Conservation (phyloP, 805 yeast genomes). For the Yarrowia osloensis region DNA sequence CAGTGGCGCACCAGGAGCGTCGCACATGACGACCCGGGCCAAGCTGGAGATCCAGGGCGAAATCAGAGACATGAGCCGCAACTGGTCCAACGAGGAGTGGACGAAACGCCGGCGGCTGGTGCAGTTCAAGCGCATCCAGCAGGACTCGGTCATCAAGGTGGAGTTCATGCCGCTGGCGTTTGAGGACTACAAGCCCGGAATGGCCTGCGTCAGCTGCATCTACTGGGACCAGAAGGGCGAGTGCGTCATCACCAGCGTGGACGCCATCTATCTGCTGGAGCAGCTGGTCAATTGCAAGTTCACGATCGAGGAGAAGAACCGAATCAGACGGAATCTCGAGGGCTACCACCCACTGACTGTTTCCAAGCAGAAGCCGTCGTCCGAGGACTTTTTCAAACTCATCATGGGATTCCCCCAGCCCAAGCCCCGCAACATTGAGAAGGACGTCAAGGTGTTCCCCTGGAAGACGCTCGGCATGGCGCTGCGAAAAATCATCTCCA, state of each 20-base stretch:
- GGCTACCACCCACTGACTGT: constrained; percentile 63
- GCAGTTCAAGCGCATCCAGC: constrained; percentile 47
- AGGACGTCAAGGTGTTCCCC: constrained; percentile 65
- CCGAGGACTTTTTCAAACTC: constrained; percentile 47
- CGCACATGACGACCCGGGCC: constrained; percentile 35
- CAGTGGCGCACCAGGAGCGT: background rate
- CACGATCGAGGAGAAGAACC: constrained; percentile 67
- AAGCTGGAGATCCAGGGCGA: constrained; percentile 40
- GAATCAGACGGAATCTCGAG: constrained; percentile 67
- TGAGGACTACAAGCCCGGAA: constrained; percentile 45
- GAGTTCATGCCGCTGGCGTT: constrained; percentile 46
- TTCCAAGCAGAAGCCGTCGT: constrained; percentile 49
- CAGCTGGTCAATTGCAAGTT: constrained; percentile 56
- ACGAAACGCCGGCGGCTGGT: constrained; percentile 52
- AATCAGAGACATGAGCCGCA: constrained; percentile 44
- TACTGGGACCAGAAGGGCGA: constrained; percentile 54
- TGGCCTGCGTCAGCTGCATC: constrained; percentile 59
- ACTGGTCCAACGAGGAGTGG: constrained; percentile 53
- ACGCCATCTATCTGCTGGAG: constrained; percentile 59
- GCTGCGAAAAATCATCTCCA: constrained; percentile 56
- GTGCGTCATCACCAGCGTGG: constrained; percentile 65
- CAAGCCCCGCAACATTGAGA: constrained; percentile 68
- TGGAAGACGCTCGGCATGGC: constrained; percentile 61
- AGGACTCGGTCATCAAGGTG: constrained; percentile 44
- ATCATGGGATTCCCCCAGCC: constrained; percentile 66